phyloP scores from a whole-genome alignment of 2,329 filamentous ascomycete species.

The Penicillium sp. region DNA sequence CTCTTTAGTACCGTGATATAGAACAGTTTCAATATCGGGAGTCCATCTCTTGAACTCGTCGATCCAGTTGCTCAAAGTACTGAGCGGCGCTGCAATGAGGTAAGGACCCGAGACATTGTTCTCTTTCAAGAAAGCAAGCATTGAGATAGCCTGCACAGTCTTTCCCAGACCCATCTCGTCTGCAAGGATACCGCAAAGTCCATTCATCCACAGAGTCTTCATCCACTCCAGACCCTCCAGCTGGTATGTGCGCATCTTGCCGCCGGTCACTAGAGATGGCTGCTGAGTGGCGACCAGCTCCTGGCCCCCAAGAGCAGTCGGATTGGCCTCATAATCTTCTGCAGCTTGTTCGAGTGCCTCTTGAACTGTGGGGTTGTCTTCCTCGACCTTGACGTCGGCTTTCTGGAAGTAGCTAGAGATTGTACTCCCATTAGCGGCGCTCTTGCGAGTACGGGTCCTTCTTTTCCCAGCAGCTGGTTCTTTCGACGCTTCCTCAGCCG shows the following conservation, averaged over 20 bases:
- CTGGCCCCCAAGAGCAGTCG: constrained; percentile 65
- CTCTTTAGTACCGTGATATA: constrained; percentile 85
- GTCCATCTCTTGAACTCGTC: constrained; percentile 92
- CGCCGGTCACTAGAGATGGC: constrained; percentile 80
- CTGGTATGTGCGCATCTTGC: constrained; percentile 92
- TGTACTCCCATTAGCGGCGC: constrained; percentile 39
- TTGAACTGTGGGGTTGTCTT: constrained; percentile 57
- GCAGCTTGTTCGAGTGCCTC: constrained; percentile 63
- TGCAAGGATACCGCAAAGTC: constrained; percentile 86
- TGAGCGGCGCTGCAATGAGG: constrained; percentile 85
- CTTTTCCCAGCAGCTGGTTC: constrained; percentile 27
- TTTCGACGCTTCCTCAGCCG: constrained; percentile 25
- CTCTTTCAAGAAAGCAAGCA: constrained; percentile 85
- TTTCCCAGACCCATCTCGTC: constrained; percentile 96
- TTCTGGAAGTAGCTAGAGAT: constrained; percentile 66
- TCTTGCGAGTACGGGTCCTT: constrained; percentile 19
- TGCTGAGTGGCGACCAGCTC: constrained; percentile 81
- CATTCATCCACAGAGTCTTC: constrained; percentile 79
- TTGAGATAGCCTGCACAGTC: constrained; percentile 86
- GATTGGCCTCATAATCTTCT: constrained; percentile 60
- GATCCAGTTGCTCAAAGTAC: constrained; percentile 93
- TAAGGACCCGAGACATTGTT: constrained; percentile 88
- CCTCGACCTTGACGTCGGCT: constrained; percentile 58
- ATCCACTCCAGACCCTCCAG: constrained; percentile 95
- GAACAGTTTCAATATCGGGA: constrained; percentile 80